Evolutionary conservation across 768 basidiomycete genomes (phyloP).

Genomic region (Cyclocybe cylindracea): DNA sequence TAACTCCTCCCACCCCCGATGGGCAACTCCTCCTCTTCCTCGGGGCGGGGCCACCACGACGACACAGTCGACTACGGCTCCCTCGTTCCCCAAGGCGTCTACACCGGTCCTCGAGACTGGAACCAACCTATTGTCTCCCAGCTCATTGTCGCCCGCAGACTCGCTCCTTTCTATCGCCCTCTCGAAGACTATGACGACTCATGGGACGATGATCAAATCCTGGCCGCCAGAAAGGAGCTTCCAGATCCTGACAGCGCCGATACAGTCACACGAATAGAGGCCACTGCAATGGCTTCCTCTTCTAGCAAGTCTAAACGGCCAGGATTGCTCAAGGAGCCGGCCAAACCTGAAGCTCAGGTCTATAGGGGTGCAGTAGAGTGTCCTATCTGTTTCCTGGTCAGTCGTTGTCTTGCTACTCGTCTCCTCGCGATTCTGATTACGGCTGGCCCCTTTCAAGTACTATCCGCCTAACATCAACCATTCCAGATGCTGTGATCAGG

Average conservation of each 20-base stretch:
- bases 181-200: slow-evolving; percentile 89
- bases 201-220: slow-evolving; percentile 88
- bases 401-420: slow-evolving; percentile 32
- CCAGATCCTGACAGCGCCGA: slow-evolving; percentile 52
- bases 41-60: slow-evolving; percentile 73
- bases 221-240: slow-evolving; percentile 74
- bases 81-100: slow-evolving; percentile 83
- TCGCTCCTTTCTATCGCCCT: slow-evolving; percentile 96
- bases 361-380: slow-evolving; percentile 90
- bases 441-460: slow-evolving; percentile 58
- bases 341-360: slow-evolving; percentile 74
- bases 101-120: slow-evolving; percentile 86
- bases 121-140: slow-evolving; percentile 85
- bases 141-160: slow-evolving; percentile 82
- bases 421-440: slow-evolving; percentile 27
- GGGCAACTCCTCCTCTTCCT: slow-evolving; percentile 83
- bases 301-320: slow-evolving; percentile 54
- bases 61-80: slow-evolving; percentile 83
- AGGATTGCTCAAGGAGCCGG: slow-evolving; percentile 60
- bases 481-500: slow-evolving; percentile 97
- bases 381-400: slow-evolving; percentile 95
- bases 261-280: slow-evolving; percentile 47
- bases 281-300: slow-evolving; percentile 30
- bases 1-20: slow-evolving; percentile 38
- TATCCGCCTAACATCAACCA: slow-evolving; percentile 97